Evolutionary conservation across 179 eudicot species (phyloP).

Genomic region (Pouteria campechiana): DNA sequence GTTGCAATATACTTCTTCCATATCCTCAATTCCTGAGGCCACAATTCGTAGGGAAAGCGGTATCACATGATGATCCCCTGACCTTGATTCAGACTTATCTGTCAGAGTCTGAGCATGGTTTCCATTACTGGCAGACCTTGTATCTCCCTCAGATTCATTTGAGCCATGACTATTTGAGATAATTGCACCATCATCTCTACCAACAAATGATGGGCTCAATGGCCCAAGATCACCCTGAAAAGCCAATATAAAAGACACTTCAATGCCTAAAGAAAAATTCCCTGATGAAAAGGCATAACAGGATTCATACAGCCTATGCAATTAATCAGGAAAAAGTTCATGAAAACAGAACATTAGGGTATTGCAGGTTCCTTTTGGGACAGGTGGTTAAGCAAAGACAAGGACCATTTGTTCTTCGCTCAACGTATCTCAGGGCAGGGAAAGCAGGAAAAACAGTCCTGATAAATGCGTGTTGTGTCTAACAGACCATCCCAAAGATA

Average conservation of each 20-base stretch:
- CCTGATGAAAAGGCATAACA: too few species aligned
- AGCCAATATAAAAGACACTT: slow-evolving; percentile 1
- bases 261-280: slow-evolving; percentile 1
- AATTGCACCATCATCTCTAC: slow-evolving; percentile 10
- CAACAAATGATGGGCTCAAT: slow-evolving; percentile 12
- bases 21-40: slow-evolving; percentile 48
- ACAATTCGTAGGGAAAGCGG: slow-evolving; percentile 43
- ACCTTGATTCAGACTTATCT: slow-evolving; percentile 14
- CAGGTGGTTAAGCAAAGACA: too few species aligned
- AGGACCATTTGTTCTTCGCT: too few species aligned
- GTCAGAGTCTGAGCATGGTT: slow-evolving; percentile 14
- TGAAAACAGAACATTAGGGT: too few species aligned
- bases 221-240: slow-evolving; percentile 24
- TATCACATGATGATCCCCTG: slow-evolving; percentile 11
- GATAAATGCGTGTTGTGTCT: too few species aligned
- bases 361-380: too few species aligned
- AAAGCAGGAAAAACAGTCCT: too few species aligned
- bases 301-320: too few species aligned
- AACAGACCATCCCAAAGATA: too few species aligned
- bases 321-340: too few species aligned
- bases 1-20: slow-evolving; percentile 10
- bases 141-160: slow-evolving; percentile 12
- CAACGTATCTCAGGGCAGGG: too few species aligned
- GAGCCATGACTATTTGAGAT: slow-evolving; percentile 18
- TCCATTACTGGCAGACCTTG: slow-evolving; percentile 6